These are phyloP conservation scores for Yarrowia sp. DNA, from an alignment of 805 yeast genomes.

Conservation along the genomic window DNA sequence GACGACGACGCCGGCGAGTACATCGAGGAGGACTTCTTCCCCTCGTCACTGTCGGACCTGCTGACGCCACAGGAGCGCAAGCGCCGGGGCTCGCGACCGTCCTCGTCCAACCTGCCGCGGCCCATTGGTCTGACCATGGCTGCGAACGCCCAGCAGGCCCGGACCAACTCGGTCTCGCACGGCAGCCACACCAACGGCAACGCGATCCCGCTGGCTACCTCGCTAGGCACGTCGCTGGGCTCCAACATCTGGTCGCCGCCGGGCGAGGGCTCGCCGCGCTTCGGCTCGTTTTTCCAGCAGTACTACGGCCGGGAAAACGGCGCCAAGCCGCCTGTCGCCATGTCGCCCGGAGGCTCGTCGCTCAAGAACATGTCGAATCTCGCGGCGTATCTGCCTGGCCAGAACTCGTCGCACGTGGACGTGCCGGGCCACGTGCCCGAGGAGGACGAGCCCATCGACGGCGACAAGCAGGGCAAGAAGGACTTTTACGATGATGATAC, in stretches of 20 bases:
- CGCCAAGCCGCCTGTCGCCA: conserved; percentile 18
- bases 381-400: conserved; percentile 12
- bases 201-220: conserved; percentile 11
- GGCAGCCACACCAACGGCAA: conserved; percentile 13
- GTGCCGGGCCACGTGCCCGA: conserved; percentile 9
- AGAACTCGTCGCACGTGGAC: not conserved
- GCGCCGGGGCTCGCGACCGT: conserved; percentile 58
- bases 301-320: conserved; percentile 24
- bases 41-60: conserved; percentile 74
- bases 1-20: conserved; percentile 46
- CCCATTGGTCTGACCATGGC: conserved; percentile 26
- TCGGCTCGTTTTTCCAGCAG: conserved; percentile 23
- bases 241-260: conserved; percentile 27
- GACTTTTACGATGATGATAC: conserved; percentile 26
- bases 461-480: conserved; percentile 10
- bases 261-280: conserved; percentile 20
- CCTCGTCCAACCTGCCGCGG: conserved; percentile 23
- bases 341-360: not conserved
- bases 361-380: conserved; percentile 1
- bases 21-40: conserved; percentile 75
- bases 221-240: conserved; percentile 21
- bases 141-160: conserved; percentile 14
- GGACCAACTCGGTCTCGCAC: conserved; percentile 16
- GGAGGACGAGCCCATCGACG: conserved; percentile 14
- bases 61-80: conserved; percentile 77